phyloP scores from a whole-genome alignment of 2,329 filamentous ascomycete species.

The Aspergillus calidoustus region DNA sequence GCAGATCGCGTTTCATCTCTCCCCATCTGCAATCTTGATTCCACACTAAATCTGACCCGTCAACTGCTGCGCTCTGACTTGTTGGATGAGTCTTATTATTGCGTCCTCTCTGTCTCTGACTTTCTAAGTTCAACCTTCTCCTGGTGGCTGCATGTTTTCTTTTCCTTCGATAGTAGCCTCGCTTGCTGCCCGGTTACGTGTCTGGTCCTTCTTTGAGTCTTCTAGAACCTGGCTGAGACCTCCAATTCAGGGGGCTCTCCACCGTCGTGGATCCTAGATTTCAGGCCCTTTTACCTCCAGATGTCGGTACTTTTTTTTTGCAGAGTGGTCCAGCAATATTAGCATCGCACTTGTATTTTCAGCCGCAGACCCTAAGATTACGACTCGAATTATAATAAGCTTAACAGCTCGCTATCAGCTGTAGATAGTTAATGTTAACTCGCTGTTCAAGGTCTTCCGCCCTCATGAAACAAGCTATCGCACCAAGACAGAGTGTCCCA shows the following conservation, averaged over 20 bases:
- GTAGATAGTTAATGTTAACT: no score
- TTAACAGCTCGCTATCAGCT: background rate
- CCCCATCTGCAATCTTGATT: background rate
- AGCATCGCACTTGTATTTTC: background rate
- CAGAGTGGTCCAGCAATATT: background rate
- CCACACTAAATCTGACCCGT: conserved; percentile 1
- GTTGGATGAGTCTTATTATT: conserved; percentile 1
- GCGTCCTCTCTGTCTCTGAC: background rate
- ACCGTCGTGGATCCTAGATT: background rate
- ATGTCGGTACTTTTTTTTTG: background rate
- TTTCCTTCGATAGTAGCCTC: background rate
- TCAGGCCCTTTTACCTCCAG: background rate
- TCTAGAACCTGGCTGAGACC: conserved; percentile 5
- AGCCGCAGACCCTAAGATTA: background rate
- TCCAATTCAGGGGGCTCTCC: conserved; percentile 3
- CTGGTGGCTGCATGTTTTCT: conserved; percentile 6
- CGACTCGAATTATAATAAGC: background rate
- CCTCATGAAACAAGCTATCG: background rate
- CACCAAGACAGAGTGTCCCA: background rate
- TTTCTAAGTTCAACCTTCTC: background rate
- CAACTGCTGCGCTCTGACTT: background rate
- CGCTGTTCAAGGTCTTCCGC: no score
- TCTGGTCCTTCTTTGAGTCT: conserved; percentile 1
- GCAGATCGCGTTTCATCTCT: conserved; percentile 16
- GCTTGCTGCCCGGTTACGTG: background rate